These are phyloP conservation scores for Jasminum sambac DNA, from an alignment of 257 asterid genomes.

Conservation along the genomic window DNA sequence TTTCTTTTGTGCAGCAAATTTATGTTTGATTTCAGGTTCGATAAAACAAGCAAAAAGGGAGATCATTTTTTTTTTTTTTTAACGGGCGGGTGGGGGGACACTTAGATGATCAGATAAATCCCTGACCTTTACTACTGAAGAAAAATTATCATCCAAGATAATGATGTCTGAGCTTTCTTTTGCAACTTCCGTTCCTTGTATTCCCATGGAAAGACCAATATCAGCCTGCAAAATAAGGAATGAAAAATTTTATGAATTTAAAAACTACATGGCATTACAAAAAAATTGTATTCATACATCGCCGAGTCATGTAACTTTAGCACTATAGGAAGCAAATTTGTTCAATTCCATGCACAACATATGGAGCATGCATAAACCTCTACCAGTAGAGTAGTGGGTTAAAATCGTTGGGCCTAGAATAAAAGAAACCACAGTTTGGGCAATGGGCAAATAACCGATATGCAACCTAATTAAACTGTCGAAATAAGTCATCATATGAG, in stretches of 20 bases:
- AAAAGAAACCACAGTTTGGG: background rate
- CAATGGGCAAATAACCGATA: background rate
- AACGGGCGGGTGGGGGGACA: conserved; percentile 1
- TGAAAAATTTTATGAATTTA: conserved; percentile 7
- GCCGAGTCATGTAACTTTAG: background rate
- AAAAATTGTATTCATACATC: background rate
- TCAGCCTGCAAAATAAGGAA: conserved; percentile 64
- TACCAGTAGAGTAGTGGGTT: background rate
- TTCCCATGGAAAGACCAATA: conserved; percentile 96
- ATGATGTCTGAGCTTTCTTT: conserved; percentile 98
- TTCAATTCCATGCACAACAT: background rate
- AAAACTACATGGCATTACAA: conserved; percentile 4
- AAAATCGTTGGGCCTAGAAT: background rate
- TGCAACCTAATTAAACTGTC: background rate
- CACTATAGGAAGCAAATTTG: background rate
- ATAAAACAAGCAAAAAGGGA: background rate
- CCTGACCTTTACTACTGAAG: conserved; percentile 86
- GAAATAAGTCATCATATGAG: background rate
- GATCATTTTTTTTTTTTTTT: background rate
- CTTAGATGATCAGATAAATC: conserved; percentile 11
- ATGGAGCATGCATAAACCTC: background rate
- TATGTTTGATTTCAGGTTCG: background rate
- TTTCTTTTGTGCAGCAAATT: background rate
- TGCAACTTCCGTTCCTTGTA: conserved; percentile 97
- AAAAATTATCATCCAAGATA: conserved; percentile 87